These are phyloP conservation scores for Hyaloscypha bicolor DNA, from an alignment of 495 filamentous ascomycete species.

Conservation along the genomic window DNA sequence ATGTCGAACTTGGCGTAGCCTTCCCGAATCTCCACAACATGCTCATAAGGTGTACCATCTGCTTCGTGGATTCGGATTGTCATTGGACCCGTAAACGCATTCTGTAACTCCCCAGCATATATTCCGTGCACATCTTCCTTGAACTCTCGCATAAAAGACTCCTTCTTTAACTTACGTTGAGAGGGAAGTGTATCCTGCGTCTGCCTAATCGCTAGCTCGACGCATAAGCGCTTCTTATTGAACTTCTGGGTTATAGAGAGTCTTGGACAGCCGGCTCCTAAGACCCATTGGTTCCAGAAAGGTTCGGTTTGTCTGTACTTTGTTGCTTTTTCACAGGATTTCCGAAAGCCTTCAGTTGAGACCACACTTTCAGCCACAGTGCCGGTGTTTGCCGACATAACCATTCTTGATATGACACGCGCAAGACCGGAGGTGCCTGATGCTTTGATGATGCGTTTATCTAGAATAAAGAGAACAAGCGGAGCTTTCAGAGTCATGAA, in stretches of 20 bases:
- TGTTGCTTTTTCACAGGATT: slow-evolving; percentile 81
- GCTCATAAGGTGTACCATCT: slow-evolving; percentile 97
- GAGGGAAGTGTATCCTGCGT: slow-evolving; percentile 55
- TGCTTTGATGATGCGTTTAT: slow-evolving; percentile 84
- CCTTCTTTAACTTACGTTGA: slow-evolving; percentile 44
- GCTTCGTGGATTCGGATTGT: slow-evolving; percentile 98
- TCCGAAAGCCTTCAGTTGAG: slow-evolving; percentile 72
- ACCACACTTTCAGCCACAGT: slow-evolving; percentile 69
- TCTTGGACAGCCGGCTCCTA: slow-evolving; percentile 81
- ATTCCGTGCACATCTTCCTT: slow-evolving; percentile 75
- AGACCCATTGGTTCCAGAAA: slow-evolving; percentile 94
- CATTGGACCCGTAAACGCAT: slow-evolving; percentile 91
- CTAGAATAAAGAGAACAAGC: slow-evolving; percentile 89
- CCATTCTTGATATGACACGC: slow-evolving; percentile 80
- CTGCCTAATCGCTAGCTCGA: slow-evolving; percentile 90
- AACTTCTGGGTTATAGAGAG: slow-evolving; percentile 86
- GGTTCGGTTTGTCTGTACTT: slow-evolving; percentile 75
- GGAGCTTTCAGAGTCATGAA: slow-evolving; percentile 93
- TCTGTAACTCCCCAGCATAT: slow-evolving; percentile 68
- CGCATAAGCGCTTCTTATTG: slow-evolving; percentile 96
- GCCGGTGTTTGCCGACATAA: slow-evolving; percentile 79
- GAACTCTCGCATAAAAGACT: slow-evolving; percentile 78
- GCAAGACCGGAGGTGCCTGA: slow-evolving; percentile 80
- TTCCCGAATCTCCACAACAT: slow-evolving; percentile 94
- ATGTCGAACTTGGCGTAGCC: slow-evolving; percentile 82